phyloP scores from a whole-genome alignment of 306 rosid species.

The Vigna radiata region DNA sequence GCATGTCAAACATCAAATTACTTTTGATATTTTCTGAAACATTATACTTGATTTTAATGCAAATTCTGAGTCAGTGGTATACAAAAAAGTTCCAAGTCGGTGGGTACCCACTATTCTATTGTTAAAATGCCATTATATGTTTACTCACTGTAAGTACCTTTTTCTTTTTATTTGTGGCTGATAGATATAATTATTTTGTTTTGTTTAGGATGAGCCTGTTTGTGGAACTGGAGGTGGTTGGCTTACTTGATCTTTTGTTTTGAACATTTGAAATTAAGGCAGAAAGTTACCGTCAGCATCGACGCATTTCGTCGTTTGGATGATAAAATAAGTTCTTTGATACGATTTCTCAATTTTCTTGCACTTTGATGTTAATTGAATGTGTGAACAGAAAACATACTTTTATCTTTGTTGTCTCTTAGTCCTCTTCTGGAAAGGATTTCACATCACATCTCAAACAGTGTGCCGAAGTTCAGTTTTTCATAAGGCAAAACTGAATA shows the following conservation, averaged over 20 bases:
- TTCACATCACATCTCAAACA: not conserved
- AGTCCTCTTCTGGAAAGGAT: not conserved
- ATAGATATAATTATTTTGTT: not conserved
- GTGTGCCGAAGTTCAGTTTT: not conserved
- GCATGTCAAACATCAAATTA: not conserved
- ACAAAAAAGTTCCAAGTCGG: not conserved
- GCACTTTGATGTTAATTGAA: conserved; percentile 36
- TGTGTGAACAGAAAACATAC: conserved; percentile 25
- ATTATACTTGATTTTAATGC: not conserved
- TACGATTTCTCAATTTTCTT: conserved; percentile 34
- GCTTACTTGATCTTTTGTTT: conserved; percentile 44
- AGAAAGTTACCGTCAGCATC: conserved; percentile 48
- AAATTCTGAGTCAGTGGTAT: conserved; percentile 16
- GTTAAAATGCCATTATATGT: not conserved
- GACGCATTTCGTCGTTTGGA: conserved; percentile 47
- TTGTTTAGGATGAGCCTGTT: conserved; percentile 44
- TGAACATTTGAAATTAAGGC: conserved; percentile 40
- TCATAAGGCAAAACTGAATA: not conserved
- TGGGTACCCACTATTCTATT: not conserved
- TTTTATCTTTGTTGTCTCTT: conserved; percentile 16
- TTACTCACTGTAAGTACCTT: not conserved
- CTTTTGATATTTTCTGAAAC: conserved; percentile 5
- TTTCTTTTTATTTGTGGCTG: conserved; percentile 23
- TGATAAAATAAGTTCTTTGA: conserved; percentile 55
- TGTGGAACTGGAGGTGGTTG: conserved; percentile 41